Evolutionary conservation across 1,284 basidiomycete genomes (phyloP), one percentile per base, ranked within the genome.

Genomic region (Cryptococcus sp.): DNA sequence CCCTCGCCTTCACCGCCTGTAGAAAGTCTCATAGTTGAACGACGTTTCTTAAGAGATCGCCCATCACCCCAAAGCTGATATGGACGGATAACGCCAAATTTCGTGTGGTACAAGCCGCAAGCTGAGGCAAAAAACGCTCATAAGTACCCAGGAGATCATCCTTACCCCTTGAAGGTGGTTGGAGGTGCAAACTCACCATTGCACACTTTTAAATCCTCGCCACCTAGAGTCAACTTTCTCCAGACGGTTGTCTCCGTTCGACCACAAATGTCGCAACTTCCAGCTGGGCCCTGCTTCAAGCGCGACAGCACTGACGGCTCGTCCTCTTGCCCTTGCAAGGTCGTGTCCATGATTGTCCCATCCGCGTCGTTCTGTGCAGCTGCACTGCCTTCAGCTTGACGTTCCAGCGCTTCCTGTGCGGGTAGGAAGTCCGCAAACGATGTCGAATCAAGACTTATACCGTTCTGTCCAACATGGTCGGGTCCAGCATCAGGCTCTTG

Each of bases 21-120:
- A 11, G 57, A 47, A n/a, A 50, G 44, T 29, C 57, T 44, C 17
- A 46, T 43, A n/a, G 41, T 52, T 0, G 56, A 43, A 22, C 65
- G 59, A 15, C 75, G 65, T 58, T 75, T 73, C 59, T 73, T 73
- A 46, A 77, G 59, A 5, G 63, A 64, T 56, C 66, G 67, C 17
- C 73, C 74, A 54, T 77, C 75, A 19, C 74, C 74, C 75, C 75
- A 77, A 13, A 77, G 62, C 57, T 73, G 72, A 17, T 72, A 67
- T 1, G 75, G 75, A 7, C 75, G 66, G 34, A 74, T 69, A n/a
- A 74, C 66, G 8, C 69, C 69, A 55, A 74, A 75, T 58, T 75
- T 75, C 22, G 65, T 50, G 46, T 74, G 70, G 50, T 77, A 77
- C 54, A 75, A 49, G 4, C 75, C 75, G 46, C 75, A 77, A 1